Conservation (phyloP, 805 yeast species). For the Ogataea ganodermae region DNA sequence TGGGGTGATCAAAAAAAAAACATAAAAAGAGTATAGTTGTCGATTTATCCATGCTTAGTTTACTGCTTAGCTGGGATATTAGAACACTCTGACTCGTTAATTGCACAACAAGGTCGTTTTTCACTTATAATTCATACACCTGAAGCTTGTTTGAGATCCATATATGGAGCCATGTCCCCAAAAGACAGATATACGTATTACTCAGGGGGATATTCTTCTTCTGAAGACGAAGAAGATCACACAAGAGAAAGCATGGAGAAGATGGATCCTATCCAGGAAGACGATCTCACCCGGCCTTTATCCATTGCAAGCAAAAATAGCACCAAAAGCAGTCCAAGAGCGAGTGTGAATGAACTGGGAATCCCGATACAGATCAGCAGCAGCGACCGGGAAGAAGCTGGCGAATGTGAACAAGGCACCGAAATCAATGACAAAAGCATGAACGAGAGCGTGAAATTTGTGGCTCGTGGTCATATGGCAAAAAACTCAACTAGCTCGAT, state of each 20-base stretch:
- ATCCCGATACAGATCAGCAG: background rate
- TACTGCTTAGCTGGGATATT: too few relatives aligned
- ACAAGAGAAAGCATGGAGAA: background rate
- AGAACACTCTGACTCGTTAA: too few relatives aligned
- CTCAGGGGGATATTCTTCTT: slow-evolving; percentile 13
- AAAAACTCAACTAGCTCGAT: slow-evolving; percentile 11
- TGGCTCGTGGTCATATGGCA: background rate
- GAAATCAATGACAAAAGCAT: too few relatives aligned
- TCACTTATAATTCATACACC: too few relatives aligned
- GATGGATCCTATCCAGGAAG: slow-evolving; percentile 3
- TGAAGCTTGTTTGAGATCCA: too few relatives aligned
- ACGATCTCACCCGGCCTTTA: slow-evolving; percentile 6
- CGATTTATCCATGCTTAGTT: too few relatives aligned
- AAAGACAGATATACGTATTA: slow-evolving; percentile 13
- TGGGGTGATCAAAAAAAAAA: slow-evolving; percentile 1
- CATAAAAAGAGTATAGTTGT: background rate
- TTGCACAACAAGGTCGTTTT: too few relatives aligned
- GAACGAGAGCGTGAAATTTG: background rate
- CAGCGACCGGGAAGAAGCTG: background rate
- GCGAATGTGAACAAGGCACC: too few relatives aligned
- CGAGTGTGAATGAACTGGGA: background rate
- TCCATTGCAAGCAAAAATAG: slow-evolving; percentile 7
- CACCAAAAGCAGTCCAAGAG: background rate
- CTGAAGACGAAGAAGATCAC: slow-evolving; percentile 14
- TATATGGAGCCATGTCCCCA: slow-evolving; percentile 12